phyloP scores from a whole-genome alignment of 495 filamentous ascomycete species.

The Amniculicola lignicola region DNA sequence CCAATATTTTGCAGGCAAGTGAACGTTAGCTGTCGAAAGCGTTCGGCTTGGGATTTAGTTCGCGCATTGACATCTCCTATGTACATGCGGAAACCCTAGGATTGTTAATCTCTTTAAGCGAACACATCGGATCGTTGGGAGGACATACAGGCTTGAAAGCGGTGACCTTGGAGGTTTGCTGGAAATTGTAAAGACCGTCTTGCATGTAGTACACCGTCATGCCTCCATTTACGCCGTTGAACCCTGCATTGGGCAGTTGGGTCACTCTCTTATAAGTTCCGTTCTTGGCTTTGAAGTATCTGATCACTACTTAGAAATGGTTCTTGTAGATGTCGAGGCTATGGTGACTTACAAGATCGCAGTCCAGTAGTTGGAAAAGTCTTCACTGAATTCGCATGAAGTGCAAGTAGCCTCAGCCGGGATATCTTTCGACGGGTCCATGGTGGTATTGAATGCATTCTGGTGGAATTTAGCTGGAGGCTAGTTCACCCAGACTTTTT shows the following conservation, averaged over 20 bases:
- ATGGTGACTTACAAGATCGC: constrained; percentile 7
- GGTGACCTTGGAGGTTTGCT: constrained; percentile 3
- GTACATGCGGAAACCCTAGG: not conserved
- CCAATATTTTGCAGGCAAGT: constrained; percentile 19
- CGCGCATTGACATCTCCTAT: not conserved
- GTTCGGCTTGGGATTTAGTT: constrained; percentile 4
- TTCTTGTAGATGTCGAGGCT: no score
- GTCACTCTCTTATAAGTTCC: no score
- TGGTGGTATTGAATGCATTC: constrained; percentile 24
- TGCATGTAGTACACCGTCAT: constrained; percentile 28
- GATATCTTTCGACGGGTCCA: constrained; percentile 8
- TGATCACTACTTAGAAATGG: not conserved
- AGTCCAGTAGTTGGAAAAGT: constrained; percentile 28
- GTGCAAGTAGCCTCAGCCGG: constrained; percentile 21
- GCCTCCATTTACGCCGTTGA: constrained; percentile 10
- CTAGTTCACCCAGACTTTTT: no score
- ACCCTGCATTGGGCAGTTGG: constrained; percentile 1
- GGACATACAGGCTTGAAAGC: constrained; percentile 23
- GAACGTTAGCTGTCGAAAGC: constrained; percentile 21
- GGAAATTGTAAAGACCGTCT: not conserved
- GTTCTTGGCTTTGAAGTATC: constrained; percentile 23
- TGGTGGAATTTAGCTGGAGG: no score
- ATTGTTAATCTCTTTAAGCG: no score
- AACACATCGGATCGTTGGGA: no score
- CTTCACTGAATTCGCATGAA: constrained; percentile 17